Base-by-base conservation (phyloP, 345 rosid species). In the Laguncularia racemosa region DNA sequence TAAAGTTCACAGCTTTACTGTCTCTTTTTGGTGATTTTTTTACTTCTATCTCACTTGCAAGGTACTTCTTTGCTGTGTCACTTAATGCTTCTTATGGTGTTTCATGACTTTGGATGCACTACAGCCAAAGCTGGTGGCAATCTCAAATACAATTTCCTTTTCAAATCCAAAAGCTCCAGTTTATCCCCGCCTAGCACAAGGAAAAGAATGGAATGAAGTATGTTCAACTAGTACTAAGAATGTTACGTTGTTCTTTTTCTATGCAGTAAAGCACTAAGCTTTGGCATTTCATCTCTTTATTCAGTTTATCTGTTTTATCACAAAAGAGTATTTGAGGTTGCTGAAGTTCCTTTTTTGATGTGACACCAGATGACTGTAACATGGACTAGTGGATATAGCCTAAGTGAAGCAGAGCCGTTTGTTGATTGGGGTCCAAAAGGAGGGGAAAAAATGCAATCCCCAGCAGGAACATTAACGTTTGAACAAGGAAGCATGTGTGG, bases 341-440 rank as follows among this genome's bases (percentile, higher is more conserved):
- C 40, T 33, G 40, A 33, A 33, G 40, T 33, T 33, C 40, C 40
- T 4, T 33, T n/a, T 9, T 33, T 33, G 40, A 33, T 33, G 6
- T 3, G 40, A 33, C 7, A 33, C 45, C 74, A 92, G 97, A 86
- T 89, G 96, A 83, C 96, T 0, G 87, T 89, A 19, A 93, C 97
- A 12, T 93, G 99, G 99, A 93, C 99, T 7, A 93, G 99, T 62
- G 99, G 99, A 18, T 93, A 89, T 67, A 66, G 76, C 69, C 68
- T 87, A 40, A 59, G 71, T 43, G 97, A 89, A 76, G 89, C 99
- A 48, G 69, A 66, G 45, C 96, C 99, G 9, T 77, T 93, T 55
- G 83, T 93, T 62, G 78, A 71, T 59, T 89, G 96, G 95, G 91
- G 90, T 63, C 18, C 67, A 2, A 64, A 66, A 58, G 91, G 85